Conservation (phyloP, 148 eudicot genomes). For the Gaultheria prostrata region DNA sequence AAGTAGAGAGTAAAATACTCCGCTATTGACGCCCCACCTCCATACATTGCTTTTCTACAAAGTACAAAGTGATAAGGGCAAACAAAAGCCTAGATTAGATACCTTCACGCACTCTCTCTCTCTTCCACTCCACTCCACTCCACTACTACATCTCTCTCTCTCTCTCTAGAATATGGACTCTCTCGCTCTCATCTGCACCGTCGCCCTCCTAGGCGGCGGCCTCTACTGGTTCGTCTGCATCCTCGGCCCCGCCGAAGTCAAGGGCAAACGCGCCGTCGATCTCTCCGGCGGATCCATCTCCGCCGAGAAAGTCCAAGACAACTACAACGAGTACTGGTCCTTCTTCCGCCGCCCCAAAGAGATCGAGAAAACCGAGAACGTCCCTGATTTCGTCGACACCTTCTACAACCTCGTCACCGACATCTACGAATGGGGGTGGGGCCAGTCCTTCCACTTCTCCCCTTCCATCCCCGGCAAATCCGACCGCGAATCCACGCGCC, state of each 20-base stretch:
- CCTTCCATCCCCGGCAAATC: conserved; percentile 42
- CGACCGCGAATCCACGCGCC: conserved; percentile 44
- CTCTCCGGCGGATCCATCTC: conserved; percentile 56
- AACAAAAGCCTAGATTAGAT: too few species aligned
- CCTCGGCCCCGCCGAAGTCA: conserved; percentile 46
- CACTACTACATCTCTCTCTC: background rate
- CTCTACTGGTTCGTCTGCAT: conserved; percentile 55
- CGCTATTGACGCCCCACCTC: too few species aligned
- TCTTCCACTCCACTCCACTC: background rate
- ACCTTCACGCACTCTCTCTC: too few species aligned
- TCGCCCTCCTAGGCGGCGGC: conserved; percentile 36
- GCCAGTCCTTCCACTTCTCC: conserved; percentile 60
- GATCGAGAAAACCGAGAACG: conserved; percentile 45
- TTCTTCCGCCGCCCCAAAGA: conserved; percentile 61
- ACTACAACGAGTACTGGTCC: conserved; percentile 48
- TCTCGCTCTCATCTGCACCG: conserved; percentile 40
- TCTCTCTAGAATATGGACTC: conserved; percentile 34
- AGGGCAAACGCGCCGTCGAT: conserved; percentile 50
- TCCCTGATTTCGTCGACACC: conserved; percentile 50
- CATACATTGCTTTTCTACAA: too few species aligned
- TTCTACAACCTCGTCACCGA: conserved; percentile 58
- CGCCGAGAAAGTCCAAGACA: conserved; percentile 42
- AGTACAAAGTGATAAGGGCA: too few species aligned
- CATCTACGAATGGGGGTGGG: conserved; percentile 70
- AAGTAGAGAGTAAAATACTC: too few species aligned